Evolutionary conservation across 192 early-diverging fungal species (phyloP).

Genomic region (Backusella luteola): DNA sequence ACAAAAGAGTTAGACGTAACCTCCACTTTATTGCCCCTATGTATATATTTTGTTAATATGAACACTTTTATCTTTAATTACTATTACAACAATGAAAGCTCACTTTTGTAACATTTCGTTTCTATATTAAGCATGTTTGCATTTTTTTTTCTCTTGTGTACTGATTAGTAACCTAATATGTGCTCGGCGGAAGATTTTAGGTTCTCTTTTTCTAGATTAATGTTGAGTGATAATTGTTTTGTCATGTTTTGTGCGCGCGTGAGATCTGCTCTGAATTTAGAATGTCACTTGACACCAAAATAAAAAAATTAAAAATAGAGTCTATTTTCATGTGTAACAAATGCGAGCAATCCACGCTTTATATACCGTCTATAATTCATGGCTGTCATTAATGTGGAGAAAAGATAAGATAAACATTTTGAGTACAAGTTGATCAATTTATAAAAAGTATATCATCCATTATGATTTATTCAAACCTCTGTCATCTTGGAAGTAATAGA

Average conservation of each 20-base stretch:
- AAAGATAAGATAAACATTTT: neutral
- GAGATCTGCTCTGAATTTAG: constrained; percentile 4
- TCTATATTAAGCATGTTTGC: neutral
- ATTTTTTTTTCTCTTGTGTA: neutral
- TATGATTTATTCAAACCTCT: neutral
- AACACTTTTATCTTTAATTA: neutral
- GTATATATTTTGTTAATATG: constrained; percentile 6
- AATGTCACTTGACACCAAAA: neutral
- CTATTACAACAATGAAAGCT: neutral
- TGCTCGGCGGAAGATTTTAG: neutral
- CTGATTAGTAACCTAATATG: neutral
- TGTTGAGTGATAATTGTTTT: neutral
- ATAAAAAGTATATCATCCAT: neutral
- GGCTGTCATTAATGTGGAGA: neutral
- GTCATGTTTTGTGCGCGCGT: neutral
- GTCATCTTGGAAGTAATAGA: neutral
- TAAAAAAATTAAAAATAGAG: constrained; percentile 2
- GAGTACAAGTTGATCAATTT: neutral
- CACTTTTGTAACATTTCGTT: neutral
- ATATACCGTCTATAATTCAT: neutral
- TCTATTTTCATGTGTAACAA: constrained; percentile 2
- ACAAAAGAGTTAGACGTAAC: constrained; percentile 1
- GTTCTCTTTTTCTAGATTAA: neutral
- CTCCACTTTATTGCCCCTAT: neutral
- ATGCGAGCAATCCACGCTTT: neutral